Evolutionary conservation across 768 basidiomycete genomes (phyloP), one percentile per base, ranked within the genome.

Genomic region (Lactarius akahatsu): DNA sequence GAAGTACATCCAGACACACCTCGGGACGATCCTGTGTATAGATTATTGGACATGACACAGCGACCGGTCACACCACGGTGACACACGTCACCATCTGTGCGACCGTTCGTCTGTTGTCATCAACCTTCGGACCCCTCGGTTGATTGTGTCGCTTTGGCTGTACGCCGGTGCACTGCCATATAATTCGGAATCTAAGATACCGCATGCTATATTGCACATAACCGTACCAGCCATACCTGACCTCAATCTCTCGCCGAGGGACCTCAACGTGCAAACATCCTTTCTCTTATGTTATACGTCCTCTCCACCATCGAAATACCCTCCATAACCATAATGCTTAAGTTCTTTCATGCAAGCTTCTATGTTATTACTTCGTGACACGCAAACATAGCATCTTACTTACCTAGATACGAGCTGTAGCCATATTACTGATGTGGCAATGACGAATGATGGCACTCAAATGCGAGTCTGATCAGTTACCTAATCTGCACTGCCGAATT

Each of bases 1-100:
- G 92, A 94, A 74, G 79, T 96, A 7, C 95, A 97, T 73, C 94
- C 94, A 0, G 92, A 91, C 43, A 96, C 94, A 2, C 80, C 84
- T 56, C 79, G 76, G 38, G 85, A 91, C 66, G 92, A 96, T 71
- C 80, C 79, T 2, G 76, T 78, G 30, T 78, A 76, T 68, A 69
- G 73, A 63, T 64, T 69, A 10, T 45, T 71, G 5, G 62, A 59
- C 3, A 38, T 40, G 23, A 36, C 58, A 23, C 59, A 62, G 6
- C 56, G 58, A 7, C 67, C 65, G 20, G 50, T 67, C n/a, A 67
- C 61, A 2, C 66, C 66, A 15, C 50, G 52, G 28, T 67, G 4
- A 67, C 7, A 4, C 15, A 30, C 30, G 30, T 3, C 28, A 20
- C 20, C 20, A 16, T 5, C 6, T 7, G 16, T 13, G 11, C 4